phyloP scores from a whole-genome alignment of 2,329 filamentous ascomycete genomes.

The Amesomyces nigricolor region DNA sequence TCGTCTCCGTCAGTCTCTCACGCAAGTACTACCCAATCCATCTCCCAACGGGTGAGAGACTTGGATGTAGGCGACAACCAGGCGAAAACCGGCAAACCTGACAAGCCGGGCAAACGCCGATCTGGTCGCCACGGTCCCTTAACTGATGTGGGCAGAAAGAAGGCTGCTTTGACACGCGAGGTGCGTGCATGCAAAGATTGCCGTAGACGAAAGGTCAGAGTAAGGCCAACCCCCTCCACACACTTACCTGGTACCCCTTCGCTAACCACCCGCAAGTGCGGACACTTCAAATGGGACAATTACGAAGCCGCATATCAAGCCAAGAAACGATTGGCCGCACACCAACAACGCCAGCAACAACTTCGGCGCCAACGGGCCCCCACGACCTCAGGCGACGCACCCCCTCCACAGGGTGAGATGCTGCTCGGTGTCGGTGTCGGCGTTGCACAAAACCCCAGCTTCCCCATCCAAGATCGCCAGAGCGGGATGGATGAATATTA shows the following conservation, averaged over 20 bases:
- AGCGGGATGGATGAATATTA: background rate
- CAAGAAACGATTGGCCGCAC: background rate
- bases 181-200: slow-evolving; percentile 24
- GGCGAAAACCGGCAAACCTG: background rate
- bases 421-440: slow-evolving; percentile 10
- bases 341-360: background rate
- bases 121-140: slow-evolving; percentile 19
- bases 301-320: slow-evolving; percentile 20
- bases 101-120: slow-evolving; percentile 2
- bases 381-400: background rate
- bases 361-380: too few species aligned
- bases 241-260: background rate
- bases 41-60: slow-evolving; percentile 3
- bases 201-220: slow-evolving; percentile 22
- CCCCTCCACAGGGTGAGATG: background rate
- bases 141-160: slow-evolving; percentile 4
- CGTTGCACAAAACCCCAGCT: background rate
- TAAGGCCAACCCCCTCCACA: slow-evolving; percentile 3
- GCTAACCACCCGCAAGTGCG: slow-evolving; percentile 22
- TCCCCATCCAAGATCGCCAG: background rate
- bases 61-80: slow-evolving; percentile 5
- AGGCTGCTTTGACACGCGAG: slow-evolving; percentile 24
- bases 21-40: slow-evolving; percentile 17
- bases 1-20: slow-evolving; percentile 19
- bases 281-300: slow-evolving; percentile 18